Conservation (phyloP, 129 eudicot species). For the Scalesia atractyloides region DNA sequence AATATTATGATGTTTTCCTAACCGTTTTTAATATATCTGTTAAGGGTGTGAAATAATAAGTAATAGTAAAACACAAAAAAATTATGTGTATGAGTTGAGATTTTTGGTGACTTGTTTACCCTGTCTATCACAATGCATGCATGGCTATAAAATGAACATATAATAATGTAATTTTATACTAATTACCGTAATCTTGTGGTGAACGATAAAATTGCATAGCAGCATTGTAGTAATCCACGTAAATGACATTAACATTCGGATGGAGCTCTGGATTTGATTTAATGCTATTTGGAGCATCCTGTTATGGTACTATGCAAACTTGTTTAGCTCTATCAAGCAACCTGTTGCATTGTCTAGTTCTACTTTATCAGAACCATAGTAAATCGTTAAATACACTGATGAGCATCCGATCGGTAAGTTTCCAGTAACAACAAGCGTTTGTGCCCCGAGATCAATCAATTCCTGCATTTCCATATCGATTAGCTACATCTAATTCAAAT, state of each 20-base stretch:
- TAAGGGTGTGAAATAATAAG: no score
- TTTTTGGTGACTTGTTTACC: no score
- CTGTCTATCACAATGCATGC: background rate
- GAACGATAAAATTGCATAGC: conserved; percentile 44
- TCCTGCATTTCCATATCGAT: conserved; percentile 29
- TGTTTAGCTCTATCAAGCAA: conserved; percentile 45
- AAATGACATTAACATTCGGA: conserved; percentile 48
- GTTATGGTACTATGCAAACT: conserved; percentile 48
- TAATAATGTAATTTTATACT: background rate
- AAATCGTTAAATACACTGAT: conserved; percentile 40
- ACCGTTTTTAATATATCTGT: no score
- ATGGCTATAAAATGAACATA: background rate
- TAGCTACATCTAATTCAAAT: background rate
- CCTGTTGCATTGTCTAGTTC: conserved; percentile 50
- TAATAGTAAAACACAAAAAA: no score
- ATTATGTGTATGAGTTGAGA: no score
- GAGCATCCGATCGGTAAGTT: conserved; percentile 70
- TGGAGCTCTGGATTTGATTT: conserved; percentile 37
- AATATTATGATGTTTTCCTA: no score
- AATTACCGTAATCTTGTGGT: conserved; percentile 52
- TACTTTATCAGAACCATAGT: conserved; percentile 23
- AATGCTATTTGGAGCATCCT: conserved; percentile 36
- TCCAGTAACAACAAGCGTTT: conserved; percentile 56
- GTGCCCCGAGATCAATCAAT: conserved; percentile 53
- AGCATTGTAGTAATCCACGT: conserved; percentile 61